phyloP scores from a whole-genome alignment of 2,329 filamentous ascomycete genomes.

The Sclerotinia spermophila region DNA sequence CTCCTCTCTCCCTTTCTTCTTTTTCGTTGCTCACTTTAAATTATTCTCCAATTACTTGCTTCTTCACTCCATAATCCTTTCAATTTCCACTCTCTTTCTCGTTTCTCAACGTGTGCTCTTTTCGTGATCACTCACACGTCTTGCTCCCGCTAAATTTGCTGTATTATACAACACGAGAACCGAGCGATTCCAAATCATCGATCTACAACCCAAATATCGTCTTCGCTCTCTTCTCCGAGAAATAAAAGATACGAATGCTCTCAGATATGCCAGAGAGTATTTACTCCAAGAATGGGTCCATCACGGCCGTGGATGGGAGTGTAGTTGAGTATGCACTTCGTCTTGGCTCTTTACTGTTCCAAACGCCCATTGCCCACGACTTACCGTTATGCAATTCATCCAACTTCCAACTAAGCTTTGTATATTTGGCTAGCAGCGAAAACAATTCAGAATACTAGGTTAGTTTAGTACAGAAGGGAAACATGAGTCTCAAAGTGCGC shows the following conservation, averaged over 20 bases:
- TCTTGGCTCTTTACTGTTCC: neutral
- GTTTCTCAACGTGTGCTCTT: too few species aligned
- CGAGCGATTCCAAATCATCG: neutral
- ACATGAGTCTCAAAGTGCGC: neutral
- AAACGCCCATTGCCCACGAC: accelerated
- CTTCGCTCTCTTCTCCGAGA: neutral
- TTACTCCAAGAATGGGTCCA: neutral
- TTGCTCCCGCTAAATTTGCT: neutral
- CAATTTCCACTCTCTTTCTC: neutral
- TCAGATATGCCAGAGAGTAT: neutral
- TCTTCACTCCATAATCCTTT: neutral
- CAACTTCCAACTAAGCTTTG: too few species aligned
- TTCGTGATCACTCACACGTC: neutral
- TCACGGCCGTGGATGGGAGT: neutral
- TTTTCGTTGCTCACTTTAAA: neutral
- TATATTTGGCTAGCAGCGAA: accelerated
- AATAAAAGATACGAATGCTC: neutral
- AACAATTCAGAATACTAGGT: neutral
- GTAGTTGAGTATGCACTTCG: neutral
- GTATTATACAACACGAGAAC: neutral
- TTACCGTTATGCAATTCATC: neutral
- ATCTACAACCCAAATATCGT: neutral
- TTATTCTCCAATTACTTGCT: neutral
- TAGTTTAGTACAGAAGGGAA: neutral
- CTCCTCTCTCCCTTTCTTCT: neutral